phyloP scores from a whole-genome alignment of 1,284 basidiomycete genomes.

The Austroboletus niveus region DNA sequence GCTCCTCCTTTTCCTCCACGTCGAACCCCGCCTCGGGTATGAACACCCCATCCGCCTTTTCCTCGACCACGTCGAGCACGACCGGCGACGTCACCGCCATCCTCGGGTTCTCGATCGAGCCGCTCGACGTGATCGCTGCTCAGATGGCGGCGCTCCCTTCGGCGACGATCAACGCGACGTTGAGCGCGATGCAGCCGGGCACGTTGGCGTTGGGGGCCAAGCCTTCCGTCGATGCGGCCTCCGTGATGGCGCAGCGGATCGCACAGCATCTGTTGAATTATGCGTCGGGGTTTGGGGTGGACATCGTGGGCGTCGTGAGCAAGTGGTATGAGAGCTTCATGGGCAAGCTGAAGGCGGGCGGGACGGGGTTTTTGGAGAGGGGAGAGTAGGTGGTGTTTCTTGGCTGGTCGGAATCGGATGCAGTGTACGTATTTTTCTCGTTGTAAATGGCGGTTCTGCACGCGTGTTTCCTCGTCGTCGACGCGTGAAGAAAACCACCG shows the following conservation, averaged over 20 bases:
- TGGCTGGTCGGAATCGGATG: no score
- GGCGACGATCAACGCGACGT: constrained; percentile 35
- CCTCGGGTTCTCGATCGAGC: constrained; percentile 72
- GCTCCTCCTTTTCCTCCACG: constrained; percentile 58
- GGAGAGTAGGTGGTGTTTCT: constrained; percentile 39
- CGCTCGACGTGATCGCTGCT: constrained; percentile 54
- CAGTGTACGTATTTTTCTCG: no score
- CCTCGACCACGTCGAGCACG: constrained; percentile 35
- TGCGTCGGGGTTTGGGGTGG: constrained; percentile 71
- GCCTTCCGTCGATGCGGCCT: no score
- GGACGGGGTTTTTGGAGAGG: constrained; percentile 74
- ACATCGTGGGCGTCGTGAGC: constrained; percentile 75
- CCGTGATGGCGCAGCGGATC: constrained; percentile 58
- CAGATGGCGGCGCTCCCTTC: constrained; percentile 51
- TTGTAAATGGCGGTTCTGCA: no score
- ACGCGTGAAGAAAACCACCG: no score
- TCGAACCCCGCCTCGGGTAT: constrained; percentile 45
- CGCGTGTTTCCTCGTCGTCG: no score
- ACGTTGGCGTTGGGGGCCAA: no score
- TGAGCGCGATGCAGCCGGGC: constrained; percentile 5
- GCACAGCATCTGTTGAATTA: constrained; percentile 84
- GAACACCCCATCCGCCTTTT: constrained; percentile 55
- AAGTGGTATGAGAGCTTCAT: constrained; percentile 83
- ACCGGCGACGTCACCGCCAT: constrained; percentile 58
- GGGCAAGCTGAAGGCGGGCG: constrained; percentile 69